Base-by-base conservation (phyloP, 1,284 basidiomycete genomes). In the Trametes pubescens region DNA sequence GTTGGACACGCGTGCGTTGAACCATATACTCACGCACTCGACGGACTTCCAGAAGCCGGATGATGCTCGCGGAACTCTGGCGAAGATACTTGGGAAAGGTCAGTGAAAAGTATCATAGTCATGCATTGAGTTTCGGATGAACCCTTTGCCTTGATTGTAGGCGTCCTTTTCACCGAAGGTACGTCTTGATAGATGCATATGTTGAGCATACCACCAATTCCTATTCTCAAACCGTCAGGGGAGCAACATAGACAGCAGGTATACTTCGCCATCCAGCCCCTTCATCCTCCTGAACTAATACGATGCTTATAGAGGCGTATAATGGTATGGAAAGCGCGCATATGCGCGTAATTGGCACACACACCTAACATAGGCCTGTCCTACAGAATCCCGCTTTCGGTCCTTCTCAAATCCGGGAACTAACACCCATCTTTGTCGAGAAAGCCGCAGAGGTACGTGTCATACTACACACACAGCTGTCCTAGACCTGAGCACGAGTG, bases 341-440 rank as follows among this genome's bases (percentile, higher is more conserved):
- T 32, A 0, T 2, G 1, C n/a, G 5, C 22, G 7, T 11, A 22
- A 14, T 13, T 2, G 2, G 40, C 9, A 46, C 21, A n/a, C 26
- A 24, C 37, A 14, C 43, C 46, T 18, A 8, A 2, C 8, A 10
- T 13, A 16, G n/a, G 10, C 35, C 9, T 21, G 8, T 32, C 6
- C 44, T 11, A 14, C 24, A 74, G 86, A 89, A 87, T 64, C 86
- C 86, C n/a, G 86, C 85, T 0, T 88, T 89, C 61, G 84, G 85
- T 6, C 78, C 80, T 0, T 72, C 80, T 0, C 84, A 87, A 63
- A 80, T 88, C 35, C 78, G 86, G 0, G 83, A 82, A 47, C 72
- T 88, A 0, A 87, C 83, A 0, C 77, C 78, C 24, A 80, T 87
- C 24, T 88, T 89, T 64, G 65, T 86, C 1, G 78, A 82, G 4